Evolutionary conservation across 768 basidiomycete species (phyloP).

Genomic region (Tylopilus plumbeoviolaceoides): DNA sequence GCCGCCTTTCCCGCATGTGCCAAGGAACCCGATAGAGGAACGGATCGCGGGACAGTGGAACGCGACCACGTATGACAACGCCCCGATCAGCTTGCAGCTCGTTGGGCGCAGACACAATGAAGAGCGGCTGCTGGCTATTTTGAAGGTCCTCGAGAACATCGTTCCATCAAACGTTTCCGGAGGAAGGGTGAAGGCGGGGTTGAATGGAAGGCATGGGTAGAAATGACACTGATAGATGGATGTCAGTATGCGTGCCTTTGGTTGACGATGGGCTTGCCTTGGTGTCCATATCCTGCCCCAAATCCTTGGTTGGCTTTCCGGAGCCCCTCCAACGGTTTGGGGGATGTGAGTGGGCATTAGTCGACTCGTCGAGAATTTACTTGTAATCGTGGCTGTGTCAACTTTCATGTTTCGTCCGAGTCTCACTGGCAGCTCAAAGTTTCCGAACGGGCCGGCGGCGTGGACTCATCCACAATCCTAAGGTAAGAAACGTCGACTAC

Average conservation of each 20-base stretch:
- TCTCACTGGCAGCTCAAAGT: too few species aligned
- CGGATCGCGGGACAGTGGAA: conserved; percentile 39
- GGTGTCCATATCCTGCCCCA: conserved; percentile 9
- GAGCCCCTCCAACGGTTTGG: not conserved
- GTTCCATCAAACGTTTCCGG: conserved; percentile 18
- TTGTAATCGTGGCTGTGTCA: not conserved
- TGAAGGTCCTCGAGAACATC: conserved; percentile 36
- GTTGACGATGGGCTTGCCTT: conserved; percentile 4
- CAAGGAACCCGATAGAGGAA: conserved; percentile 36
- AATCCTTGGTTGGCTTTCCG: not conserved
- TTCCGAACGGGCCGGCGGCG: too few species aligned
- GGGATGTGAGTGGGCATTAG: conserved; percentile 11
- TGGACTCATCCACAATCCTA: too few species aligned
- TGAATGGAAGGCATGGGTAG: conserved; percentile 12
- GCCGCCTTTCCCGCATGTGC: conserved; percentile 12
- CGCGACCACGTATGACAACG: conserved; percentile 39
- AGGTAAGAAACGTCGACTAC: not conserved
- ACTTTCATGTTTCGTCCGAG: not conserved
- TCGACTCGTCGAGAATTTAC: not conserved
- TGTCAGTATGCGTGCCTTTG: conserved; percentile 3
- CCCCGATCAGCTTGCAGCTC: conserved; percentile 45
- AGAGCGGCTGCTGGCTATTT: conserved; percentile 44
- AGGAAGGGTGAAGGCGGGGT: not conserved
- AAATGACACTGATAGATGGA: not conserved
- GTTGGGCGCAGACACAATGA: conserved; percentile 49